Base-by-base conservation (phyloP, 139 green algal genomes). In the Eudorina sp. region DNA sequence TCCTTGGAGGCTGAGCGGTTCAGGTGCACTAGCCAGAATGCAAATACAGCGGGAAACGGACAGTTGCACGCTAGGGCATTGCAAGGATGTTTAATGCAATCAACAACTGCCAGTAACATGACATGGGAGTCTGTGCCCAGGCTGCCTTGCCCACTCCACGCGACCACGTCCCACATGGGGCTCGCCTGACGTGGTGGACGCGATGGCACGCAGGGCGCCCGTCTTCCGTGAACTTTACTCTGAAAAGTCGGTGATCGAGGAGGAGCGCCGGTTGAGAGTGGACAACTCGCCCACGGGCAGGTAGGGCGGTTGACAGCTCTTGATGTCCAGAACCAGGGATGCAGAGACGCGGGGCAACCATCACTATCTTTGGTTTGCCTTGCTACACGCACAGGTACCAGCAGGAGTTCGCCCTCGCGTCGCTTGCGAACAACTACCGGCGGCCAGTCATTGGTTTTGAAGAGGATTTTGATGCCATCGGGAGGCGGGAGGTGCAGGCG, bases 1-100 rank as follows among this genome's bases (percentile, higher is more conserved):
- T 96, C 96, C 11, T 82, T 99, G 53, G 97, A 99, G 92, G 91
- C 92, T 14, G 95, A 96, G 62, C 91, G 97, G 38, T 98, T 99
- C 88, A 93, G 95, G 85, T 92, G 45, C 3, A n/a, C n/a, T n/a
- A n/a, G n/a, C n/a, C n/a, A n/a, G n/a, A n/a, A n/a, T n/a, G n/a
- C n/a, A n/a, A n/a, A n/a, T n/a, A n/a, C n/a, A n/a, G n/a, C n/a
- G n/a, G n/a, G n/a, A n/a, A n/a, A n/a, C n/a, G n/a, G n/a, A n/a
- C n/a, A n/a, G n/a, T n/a, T n/a, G n/a, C n/a, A n/a, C n/a, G n/a
- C n/a, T n/a, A n/a, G n/a, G n/a, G n/a, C n/a, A n/a, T n/a, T n/a
- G n/a, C n/a, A n/a, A n/a, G n/a, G n/a, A n/a, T n/a, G n/a, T n/a
- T n/a, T n/a, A n/a, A n/a, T n/a, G n/a, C n/a, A n/a, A n/a, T n/a